Evolutionary conservation across 768 basidiomycete genomes (phyloP).

Genomic region (Mycena vulgaris): DNA sequence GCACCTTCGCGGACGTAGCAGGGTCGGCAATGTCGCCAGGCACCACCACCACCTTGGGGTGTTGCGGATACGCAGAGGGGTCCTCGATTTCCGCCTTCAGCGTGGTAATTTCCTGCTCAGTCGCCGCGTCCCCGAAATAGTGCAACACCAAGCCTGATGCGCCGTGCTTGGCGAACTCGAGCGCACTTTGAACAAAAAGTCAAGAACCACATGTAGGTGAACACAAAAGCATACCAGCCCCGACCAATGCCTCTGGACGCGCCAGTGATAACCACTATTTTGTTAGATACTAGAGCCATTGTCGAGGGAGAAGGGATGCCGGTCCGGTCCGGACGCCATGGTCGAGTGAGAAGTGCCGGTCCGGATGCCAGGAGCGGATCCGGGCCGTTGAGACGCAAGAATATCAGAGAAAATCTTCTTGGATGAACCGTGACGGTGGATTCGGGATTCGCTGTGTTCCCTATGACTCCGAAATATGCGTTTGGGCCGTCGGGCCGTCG

Average conservation of each 20-base stretch:
- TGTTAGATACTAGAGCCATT: constrained; percentile 65
- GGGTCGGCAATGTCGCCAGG: constrained; percentile 78
- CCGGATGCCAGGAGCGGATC: no score
- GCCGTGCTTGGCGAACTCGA: constrained; percentile 76
- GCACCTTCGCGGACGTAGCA: constrained; percentile 69
- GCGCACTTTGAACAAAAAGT: constrained; percentile 52
- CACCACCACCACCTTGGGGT: constrained; percentile 62
- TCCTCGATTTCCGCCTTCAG: constrained; percentile 64
- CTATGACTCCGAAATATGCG: no score
- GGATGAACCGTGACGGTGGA: no score
- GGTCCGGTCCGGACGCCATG: no score
- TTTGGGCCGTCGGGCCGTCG: no score
- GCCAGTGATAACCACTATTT: constrained; percentile 81
- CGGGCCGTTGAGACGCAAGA: no score
- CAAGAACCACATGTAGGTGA: background rate
- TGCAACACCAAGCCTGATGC: constrained; percentile 77
- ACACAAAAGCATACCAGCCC: constrained; percentile 59
- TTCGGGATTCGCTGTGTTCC: no score
- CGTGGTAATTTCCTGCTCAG: constrained; percentile 62
- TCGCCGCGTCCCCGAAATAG: constrained; percentile 73
- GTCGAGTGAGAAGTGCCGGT: no score
- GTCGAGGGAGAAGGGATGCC: constrained; percentile 1
- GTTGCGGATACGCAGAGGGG: constrained; percentile 38
- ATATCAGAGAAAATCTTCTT: no score
- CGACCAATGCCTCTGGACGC: constrained; percentile 83